Evolutionary conservation across 177 flowering plant genomes (phyloP), one percentile per base, ranked within the genome.

Genomic region (Telopea speciosissima): DNA sequence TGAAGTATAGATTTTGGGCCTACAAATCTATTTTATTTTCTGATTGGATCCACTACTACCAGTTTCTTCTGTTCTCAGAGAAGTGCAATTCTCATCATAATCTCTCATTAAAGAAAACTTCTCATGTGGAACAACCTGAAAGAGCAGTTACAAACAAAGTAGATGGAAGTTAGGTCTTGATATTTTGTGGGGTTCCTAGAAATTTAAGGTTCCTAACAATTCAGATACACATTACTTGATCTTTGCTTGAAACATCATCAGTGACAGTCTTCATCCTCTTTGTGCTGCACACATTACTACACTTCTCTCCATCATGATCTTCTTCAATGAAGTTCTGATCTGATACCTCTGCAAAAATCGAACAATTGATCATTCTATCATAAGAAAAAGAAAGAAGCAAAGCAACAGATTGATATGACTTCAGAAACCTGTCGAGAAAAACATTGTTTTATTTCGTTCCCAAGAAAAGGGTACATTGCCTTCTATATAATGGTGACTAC

Each of bases 321-420:
- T 87, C 90, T 70, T 85, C 86, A 17, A 69, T 76, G 69, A 92
- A 92, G 72, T 92, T 92, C 76, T 92, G 95, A 76, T 79, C 97
- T 0, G 88, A 84, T 68, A 79, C 81, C 80, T 90, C 95, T 91
- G 86, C 73, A 79, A 71, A 24, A 76, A 67, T 25, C 64, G 5
- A 70, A 3, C 19, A 45, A 24, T 36, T 40, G 6, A 31, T 42
- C 24, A 22, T n/a, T 42, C 13, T 58, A 9, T 33, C 19, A 58
- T 5, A 16, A 54, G 59, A 5, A 26, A 33, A 45, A 62, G 40
- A 8, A 36, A 36, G 9, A 68, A 16, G 17, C 23, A 52, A n/a
- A 23, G 13, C 52, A 26, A 64, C 45, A 71, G 24, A 44, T 23
- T 56, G 11, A 19, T 12, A 58, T 31, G 40, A 12, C 14, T 60